Base-by-base conservation (phyloP, 1,284 basidiomycete species). In the Ceratobasidium sp. region DNA sequence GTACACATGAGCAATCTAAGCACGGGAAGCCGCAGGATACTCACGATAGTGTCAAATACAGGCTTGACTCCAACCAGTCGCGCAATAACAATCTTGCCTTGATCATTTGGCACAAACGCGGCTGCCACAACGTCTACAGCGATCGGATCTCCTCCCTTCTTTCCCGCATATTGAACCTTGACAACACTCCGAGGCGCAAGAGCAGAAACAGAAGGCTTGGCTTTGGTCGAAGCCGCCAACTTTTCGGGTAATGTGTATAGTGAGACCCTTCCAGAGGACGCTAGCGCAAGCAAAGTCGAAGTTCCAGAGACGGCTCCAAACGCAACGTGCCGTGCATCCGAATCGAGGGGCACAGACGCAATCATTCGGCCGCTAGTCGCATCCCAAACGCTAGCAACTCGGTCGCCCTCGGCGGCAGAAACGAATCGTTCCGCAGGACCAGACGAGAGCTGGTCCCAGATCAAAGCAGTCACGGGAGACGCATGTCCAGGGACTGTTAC, bases 401-500 rank as follows among this genome's bases (percentile, higher is more conserved):
- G 86, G 80, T 94, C 92, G 36, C 85, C 85, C 76, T 91, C 87
- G 5, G 92, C 91, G 23, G 86, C 84, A 4, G 91, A 90, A 51
- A 91, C 81, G 79, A 94, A 92, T 7, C 78, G 58, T 25, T 54
- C 21, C 21, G 66, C 48, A 14, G 51, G 71, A 8, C 23, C 58
- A 40, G 72, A 64, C 11, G 56, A 36, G 23, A 66, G 81, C 21
- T 79, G 77, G 73, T 84, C 83, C 87, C 88, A 89, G 66, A 82
- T 81, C 7, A 88, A 75, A 42, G 80, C 79, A 74, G 81, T 84
- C 70, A 88, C 81, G n/a, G 84, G 80, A 30, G 88, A 88, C 3
- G 87, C 86, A 76, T 90, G 88, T 0, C 88, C 88, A n/a, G 86
- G 87, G 75, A 89, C 89, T 7, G 83, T 81, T 4, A 84, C 83